phyloP scores from a whole-genome alignment of 331 rosid genomes.

The Erythrophleum ivorense region DNA sequence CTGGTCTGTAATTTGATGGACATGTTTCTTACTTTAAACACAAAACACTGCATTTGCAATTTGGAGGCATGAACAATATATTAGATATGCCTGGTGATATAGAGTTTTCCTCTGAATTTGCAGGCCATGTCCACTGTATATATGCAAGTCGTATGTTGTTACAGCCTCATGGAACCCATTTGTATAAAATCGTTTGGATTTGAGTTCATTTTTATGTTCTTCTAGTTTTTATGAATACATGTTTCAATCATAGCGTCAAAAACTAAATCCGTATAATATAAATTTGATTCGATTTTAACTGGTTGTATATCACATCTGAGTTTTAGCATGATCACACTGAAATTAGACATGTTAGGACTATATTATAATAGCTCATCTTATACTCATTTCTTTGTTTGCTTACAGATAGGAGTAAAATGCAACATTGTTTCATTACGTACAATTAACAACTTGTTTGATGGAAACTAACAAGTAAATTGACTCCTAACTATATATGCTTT shows the following conservation, averaged over 20 bases:
- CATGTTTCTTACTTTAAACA: constrained; percentile 4
- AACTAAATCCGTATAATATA: neutral
- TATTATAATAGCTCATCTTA: neutral
- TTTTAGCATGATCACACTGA: neutral
- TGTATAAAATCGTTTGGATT: neutral
- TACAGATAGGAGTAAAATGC: neutral
- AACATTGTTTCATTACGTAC: neutral
- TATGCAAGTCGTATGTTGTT: constrained; percentile 3
- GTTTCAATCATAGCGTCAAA: constrained; percentile 2
- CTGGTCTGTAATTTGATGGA: constrained; percentile 21
- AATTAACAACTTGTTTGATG: neutral
- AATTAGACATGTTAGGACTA: neutral
- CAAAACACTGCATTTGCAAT: neutral
- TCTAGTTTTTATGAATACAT: neutral
- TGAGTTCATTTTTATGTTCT: neutral
- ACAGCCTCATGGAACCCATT: constrained; percentile 21
- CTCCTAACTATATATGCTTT: neutral
- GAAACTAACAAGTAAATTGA: neutral
- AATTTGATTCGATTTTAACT: neutral
- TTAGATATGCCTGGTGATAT: neutral
- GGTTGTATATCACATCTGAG: neutral
- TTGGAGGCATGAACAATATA: constrained; percentile 20
- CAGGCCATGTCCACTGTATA: constrained; percentile 38
- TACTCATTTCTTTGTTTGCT: neutral
- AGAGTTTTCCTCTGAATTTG: neutral